Evolutionary conservation across 73 alveolate species (phyloP).

Genomic region (Symbiodinium natans): DNA sequence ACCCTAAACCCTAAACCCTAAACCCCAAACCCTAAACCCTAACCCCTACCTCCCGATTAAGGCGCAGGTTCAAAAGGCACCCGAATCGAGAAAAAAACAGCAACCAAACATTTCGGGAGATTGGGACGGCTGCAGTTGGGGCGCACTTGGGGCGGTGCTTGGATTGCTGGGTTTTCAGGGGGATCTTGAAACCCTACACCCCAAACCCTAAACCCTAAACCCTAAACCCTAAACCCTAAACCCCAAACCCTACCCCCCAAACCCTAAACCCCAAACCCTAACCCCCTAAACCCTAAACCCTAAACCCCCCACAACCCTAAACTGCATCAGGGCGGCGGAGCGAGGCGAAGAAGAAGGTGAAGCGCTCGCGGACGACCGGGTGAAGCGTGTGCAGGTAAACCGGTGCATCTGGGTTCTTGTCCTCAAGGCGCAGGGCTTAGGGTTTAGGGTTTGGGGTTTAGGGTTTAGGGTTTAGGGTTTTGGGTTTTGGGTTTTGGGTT

Average conservation of each 20-base stretch:
- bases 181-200: not conserved
- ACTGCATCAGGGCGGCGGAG: not conserved
- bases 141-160: no score
- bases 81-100: no score
- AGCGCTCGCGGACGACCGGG: conserved; percentile 89
- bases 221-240: not conserved
- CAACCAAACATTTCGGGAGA: no score
- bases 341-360: conserved; percentile 87
- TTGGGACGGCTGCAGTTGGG: no score
- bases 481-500: not conserved
- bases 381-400: conserved; percentile 86
- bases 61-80: no score
- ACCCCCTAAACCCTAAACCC: not conserved
- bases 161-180: no score
- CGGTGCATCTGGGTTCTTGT: conserved; percentile 88
- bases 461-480: conserved; percentile 10
- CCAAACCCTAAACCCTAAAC: not conserved
- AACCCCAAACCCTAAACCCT: not conserved
- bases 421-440: not conserved
- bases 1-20: not conserved
- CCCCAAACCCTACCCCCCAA: not conserved
- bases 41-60: not conserved
- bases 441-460: not conserved
- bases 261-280: not conserved
- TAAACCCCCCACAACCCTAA: no score